Conservation (phyloP, 2,329 filamentous ascomycete species). For the Zasmidium citrigriseum region DNA sequence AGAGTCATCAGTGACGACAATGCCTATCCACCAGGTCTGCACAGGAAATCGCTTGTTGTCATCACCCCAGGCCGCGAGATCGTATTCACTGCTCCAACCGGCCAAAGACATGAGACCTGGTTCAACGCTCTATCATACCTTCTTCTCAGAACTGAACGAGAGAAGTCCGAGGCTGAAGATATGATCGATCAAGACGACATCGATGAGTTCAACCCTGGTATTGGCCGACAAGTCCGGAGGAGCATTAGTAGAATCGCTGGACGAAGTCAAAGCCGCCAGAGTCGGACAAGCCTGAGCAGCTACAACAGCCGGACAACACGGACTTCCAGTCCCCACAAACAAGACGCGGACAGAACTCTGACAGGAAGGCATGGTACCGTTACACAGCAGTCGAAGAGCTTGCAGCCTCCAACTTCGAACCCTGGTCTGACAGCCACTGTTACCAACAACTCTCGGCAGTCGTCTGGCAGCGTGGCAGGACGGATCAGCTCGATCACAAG, state of each 20-base stretch:
- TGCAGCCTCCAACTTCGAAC: slow-evolving; percentile 9
- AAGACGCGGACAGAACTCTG: slow-evolving; percentile 18
- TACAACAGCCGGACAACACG: slow-evolving; percentile 59
- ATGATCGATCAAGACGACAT: slow-evolving; percentile 61
- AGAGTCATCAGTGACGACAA: slow-evolving; percentile 93
- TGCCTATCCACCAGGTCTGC: slow-evolving; percentile 88
- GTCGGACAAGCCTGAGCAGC: slow-evolving; percentile 37
- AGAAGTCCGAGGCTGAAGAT: slow-evolving; percentile 51
- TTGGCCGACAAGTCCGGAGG: slow-evolving; percentile 44
- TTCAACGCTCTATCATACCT: slow-evolving; percentile 96
- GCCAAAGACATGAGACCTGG: slow-evolving; percentile 96
- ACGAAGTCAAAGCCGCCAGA: slow-evolving; percentile 40
- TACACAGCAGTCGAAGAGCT: slow-evolving; percentile 5
- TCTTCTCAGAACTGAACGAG: slow-evolving; percentile 68
- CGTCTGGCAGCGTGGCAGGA: slow-evolving; percentile 40
- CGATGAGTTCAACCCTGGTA: slow-evolving; percentile 77
- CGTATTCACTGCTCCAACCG: slow-evolving; percentile 92
- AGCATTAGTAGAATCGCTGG: slow-evolving; percentile 61
- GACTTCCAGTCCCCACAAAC: slow-evolving; percentile 60
- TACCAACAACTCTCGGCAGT: slow-evolving; percentile 17
- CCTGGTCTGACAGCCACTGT: slow-evolving; percentile 7
- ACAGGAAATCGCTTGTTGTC: slow-evolving; percentile 89
- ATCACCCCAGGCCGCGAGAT: slow-evolving; percentile 84
- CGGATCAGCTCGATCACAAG: slow-evolving; percentile 36
- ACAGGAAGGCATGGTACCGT: slow-evolving; percentile 4